A percentile compares a stretch with the other conserved stretches of the same genome.
These are phyloP conservation scores for Serpula lacrymans DNA, from an alignment of 768 basidiomycete species.

Conservation along the genomic window DNA sequence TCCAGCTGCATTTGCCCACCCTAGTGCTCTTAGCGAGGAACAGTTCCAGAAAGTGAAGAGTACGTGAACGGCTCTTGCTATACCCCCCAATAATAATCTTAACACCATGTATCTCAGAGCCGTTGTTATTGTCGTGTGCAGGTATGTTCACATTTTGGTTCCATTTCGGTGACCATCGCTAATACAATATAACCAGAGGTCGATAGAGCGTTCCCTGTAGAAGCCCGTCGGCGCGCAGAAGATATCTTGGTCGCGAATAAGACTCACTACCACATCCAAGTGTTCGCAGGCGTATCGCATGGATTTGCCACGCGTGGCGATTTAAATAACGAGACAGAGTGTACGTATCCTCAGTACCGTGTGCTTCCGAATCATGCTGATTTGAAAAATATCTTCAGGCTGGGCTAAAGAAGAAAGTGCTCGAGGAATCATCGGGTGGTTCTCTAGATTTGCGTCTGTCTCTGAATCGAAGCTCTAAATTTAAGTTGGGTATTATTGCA, in stretches of 20 bases:
- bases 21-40: slow-evolving; percentile 44
- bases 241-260: slow-evolving; percentile 48
- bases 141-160: slow-evolving; percentile 27
- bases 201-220: slow-evolving; percentile 47
- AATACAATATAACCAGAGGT: slow-evolving; percentile 36
- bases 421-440: slow-evolving; percentile 41
- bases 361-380: background rate
- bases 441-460: slow-evolving; percentile 37
- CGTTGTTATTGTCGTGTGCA: slow-evolving; percentile 53
- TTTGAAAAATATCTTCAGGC: slow-evolving; percentile 24
- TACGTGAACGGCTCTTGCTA: slow-evolving; percentile 24
- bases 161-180: too few species aligned
- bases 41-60: slow-evolving; percentile 47
- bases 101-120: slow-evolving; percentile 33
- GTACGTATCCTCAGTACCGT: slow-evolving; percentile 9
- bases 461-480: too few species aligned
- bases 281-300: slow-evolving; percentile 43
- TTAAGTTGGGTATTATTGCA: too few species aligned
- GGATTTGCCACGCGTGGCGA: slow-evolving; percentile 19
- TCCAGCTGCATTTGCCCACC: slow-evolving; percentile 56
- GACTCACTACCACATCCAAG: slow-evolving; percentile 49
- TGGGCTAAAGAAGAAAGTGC: slow-evolving; percentile 54
- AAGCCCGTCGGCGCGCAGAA: slow-evolving; percentile 50
- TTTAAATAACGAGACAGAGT: slow-evolving; percentile 11
- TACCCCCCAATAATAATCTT: background rate